Evolutionary conservation across 2,329 filamentous ascomycete genomes (phyloP), one percentile per base, ranked within the genome.

Genomic region (Huntiella savannae): DNA sequence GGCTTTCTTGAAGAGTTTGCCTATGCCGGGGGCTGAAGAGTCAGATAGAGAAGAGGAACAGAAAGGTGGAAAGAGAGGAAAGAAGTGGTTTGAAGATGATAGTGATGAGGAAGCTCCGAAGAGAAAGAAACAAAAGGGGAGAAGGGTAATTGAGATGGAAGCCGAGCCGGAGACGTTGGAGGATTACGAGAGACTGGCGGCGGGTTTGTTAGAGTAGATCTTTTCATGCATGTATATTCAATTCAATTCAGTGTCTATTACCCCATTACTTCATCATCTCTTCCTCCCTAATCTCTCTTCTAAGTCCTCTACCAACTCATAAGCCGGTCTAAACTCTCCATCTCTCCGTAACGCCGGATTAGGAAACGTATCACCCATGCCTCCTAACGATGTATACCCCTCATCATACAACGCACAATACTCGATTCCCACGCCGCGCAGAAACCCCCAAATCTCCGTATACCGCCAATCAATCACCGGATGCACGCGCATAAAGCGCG

Each of bases 391-490:
- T 2, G 91, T 94, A 62, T 91, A 95, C 7, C 88, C 88, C 53
- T 59, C 57, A 59, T 95, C 85, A 60, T 98, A 98, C 19, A 98
- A 67, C 8, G 68, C 64, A 60, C 91, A 96, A 58, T 94, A 98
- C 4, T 79, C 77, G 22, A 96, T 77, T 1, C 75, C 70, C 28
- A 96, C 64, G 56, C 82, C 77, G 28, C 80, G 73, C 51, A 92
- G 81, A 58, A 92, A 91, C 38, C 78, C 75, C 91, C 91, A 96
- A 46, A 96, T 88, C 60, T 96, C 88, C 8, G 76, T 74, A 61
- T 95, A 94, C 60, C 91, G 84, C 91, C 91, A 98, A 62, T 98
- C 91, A 57, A 98, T 87, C 7, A 98, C 82, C 0, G 91, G 88
- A 61, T 98, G 86, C 50, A 96, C 71, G 49, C 91, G 75, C 78